A percentile compares a stretch with the other conserved stretches of the same genome.
These are phyloP conservation scores for Ceratobasidium sp. DNA, from an alignment of 1,284 basidiomycete species.

Conservation along the genomic window DNA sequence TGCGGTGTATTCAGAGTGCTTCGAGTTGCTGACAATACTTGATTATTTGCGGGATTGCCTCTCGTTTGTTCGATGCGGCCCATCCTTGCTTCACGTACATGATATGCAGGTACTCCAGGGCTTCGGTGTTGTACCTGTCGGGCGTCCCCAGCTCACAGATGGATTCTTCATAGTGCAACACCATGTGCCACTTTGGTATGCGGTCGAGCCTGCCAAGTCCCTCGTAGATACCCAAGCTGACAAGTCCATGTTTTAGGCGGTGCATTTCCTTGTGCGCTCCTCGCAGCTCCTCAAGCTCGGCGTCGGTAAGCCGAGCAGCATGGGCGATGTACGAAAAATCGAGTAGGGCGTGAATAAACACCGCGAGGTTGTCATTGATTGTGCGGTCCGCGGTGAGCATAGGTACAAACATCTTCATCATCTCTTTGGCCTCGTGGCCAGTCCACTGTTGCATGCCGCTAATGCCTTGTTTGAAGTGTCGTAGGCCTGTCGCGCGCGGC, in stretches of 20 bases:
- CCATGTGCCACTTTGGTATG: constrained; percentile 30
- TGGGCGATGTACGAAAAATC: not conserved
- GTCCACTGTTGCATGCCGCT: constrained; percentile 4
- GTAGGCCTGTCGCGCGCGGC: not conserved
- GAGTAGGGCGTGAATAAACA: not conserved
- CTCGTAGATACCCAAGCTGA: not conserved
- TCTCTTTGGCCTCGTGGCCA: constrained; percentile 19
- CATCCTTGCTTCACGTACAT: not conserved
- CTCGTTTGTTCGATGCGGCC: not conserved
- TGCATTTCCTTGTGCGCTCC: not conserved
- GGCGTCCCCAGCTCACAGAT: not conserved
- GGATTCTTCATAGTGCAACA: not conserved
- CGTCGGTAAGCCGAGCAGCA: too few relatives aligned
- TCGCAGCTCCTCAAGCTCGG: not conserved
- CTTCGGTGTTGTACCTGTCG: constrained; percentile 33
- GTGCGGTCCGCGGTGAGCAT: not conserved
- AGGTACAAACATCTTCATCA: constrained; percentile 4
- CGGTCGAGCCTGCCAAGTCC: not conserved
- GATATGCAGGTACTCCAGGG: constrained; percentile 28
- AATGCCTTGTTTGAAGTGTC: too few relatives aligned
- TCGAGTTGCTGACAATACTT: not conserved
- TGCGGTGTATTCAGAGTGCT: not conserved
- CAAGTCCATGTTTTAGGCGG: not conserved
- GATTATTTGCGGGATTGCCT: not conserved
- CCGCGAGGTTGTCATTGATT: not conserved